phyloP scores from a whole-genome alignment of 768 basidiomycete genomes.

The Steccherinum ochraceum region DNA sequence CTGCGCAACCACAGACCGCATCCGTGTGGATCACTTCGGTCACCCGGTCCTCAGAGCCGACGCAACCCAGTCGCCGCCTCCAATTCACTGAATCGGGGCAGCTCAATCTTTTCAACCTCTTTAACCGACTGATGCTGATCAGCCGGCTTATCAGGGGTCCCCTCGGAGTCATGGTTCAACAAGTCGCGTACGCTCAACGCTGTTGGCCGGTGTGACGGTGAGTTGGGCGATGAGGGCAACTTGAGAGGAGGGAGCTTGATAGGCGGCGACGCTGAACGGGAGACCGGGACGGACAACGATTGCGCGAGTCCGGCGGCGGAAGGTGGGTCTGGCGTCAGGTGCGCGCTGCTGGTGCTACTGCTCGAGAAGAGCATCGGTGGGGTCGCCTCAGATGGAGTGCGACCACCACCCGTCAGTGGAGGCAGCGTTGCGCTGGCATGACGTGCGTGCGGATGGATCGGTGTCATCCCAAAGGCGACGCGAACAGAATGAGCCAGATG shows the following conservation, averaged over 20 bases:
- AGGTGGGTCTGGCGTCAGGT: background rate
- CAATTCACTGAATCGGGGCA: slow-evolving; percentile 25
- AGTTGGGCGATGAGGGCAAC: slow-evolving; percentile 24
- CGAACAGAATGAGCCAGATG: slow-evolving; percentile 82
- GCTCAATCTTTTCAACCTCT: slow-evolving; percentile 14
- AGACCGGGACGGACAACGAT: slow-evolving; percentile 38
- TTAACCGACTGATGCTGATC: slow-evolving; percentile 2
- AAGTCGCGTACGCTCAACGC: slow-evolving; percentile 8
- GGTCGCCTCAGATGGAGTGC: background rate
- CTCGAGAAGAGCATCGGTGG: slow-evolving; percentile 5
- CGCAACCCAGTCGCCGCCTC: slow-evolving; percentile 20
- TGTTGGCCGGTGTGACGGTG: slow-evolving; percentile 4
- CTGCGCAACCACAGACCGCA: too few species aligned
- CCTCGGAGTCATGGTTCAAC: slow-evolving; percentile 4
- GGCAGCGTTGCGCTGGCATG: slow-evolving; percentile 23
- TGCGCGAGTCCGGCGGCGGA: slow-evolving; percentile 3
- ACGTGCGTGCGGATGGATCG: slow-evolving; percentile 45
- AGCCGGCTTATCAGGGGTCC: background rate
- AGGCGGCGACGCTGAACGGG: slow-evolving; percentile 62
- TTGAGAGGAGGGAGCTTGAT: slow-evolving; percentile 69
- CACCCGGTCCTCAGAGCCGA: background rate
- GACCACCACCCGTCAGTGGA: background rate
- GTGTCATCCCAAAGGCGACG: slow-evolving; percentile 89
- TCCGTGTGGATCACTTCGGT: too few species aligned
- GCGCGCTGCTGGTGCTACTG: slow-evolving; percentile 8